phyloP scores from a whole-genome alignment of 1,284 basidiomycete genomes.

The Malassezia restricta region DNA sequence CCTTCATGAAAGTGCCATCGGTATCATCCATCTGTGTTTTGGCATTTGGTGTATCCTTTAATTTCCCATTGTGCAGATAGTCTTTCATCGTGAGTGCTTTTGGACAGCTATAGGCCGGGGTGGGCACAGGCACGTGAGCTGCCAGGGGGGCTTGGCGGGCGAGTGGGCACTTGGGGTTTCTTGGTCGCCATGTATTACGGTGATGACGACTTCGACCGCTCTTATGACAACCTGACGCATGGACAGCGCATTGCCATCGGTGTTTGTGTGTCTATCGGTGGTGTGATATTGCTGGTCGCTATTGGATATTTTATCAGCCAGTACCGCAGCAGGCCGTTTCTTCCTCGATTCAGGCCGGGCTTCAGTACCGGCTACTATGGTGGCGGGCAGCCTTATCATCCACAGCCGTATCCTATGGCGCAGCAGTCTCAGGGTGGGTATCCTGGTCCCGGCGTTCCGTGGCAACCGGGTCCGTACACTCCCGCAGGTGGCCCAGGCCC shows the following conservation, averaged over 20 bases:
- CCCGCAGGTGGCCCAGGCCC: background rate
- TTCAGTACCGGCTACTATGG: background rate
- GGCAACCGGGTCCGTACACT: background rate
- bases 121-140: too few species aligned
- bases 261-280: constrained; percentile 5
- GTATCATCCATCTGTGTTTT: too few species aligned
- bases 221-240: background rate
- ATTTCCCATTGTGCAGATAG: too few species aligned
- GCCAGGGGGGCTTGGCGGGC: too few species aligned
- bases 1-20: too few species aligned
- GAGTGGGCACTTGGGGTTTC: too few species aligned
- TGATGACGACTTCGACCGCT: background rate
- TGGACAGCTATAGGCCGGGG: too few species aligned
- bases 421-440: background rate
- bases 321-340: constrained; percentile 6
- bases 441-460: background rate
- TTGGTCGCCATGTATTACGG: background rate
- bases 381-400: constrained; percentile 2
- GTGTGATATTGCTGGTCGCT: background rate
- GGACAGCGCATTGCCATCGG: constrained; percentile 9
- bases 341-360: constrained; percentile 1
- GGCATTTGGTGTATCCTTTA: too few species aligned
- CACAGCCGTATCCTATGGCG: background rate
- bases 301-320: constrained; percentile 1
- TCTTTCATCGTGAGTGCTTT: too few species aligned